Evolutionary conservation across 768 basidiomycete species (phyloP).

Genomic region (Cyclocybe cylindracea): DNA sequence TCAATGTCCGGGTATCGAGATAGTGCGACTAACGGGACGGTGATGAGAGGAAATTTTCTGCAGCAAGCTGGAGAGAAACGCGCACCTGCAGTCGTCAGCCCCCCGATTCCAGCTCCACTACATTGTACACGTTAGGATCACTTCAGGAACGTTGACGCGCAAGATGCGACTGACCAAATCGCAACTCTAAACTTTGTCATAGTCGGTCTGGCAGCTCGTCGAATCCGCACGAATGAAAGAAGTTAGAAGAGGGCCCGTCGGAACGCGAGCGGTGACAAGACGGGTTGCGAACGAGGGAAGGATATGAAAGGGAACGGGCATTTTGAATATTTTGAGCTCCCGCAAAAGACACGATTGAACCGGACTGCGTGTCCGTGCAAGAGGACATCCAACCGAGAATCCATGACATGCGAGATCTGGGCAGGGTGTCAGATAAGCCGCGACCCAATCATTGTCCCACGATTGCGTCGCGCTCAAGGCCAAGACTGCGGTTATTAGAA

Average conservation of each 20-base stretch:
- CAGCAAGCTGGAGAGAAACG: background rate
- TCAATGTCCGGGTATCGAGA: conserved; percentile 54
- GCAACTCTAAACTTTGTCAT: conserved; percentile 50
- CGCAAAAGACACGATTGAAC: conserved; percentile 44
- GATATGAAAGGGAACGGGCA: conserved; percentile 24
- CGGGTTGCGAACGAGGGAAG: conserved; percentile 14
- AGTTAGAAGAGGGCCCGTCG: conserved; percentile 9
- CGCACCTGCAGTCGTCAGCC: conserved; percentile 43
- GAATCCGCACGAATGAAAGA: conserved; percentile 7
- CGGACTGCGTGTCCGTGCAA: conserved; percentile 36
- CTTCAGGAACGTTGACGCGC: conserved; percentile 9
- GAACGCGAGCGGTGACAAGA: conserved; percentile 12
- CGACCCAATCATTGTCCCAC: conserved; percentile 36
- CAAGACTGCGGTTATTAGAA: conserved; percentile 7
- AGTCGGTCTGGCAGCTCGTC: conserved; percentile 5
- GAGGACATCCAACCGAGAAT: conserved; percentile 42
- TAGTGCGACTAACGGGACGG: conserved; percentile 34
- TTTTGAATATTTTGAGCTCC: conserved; percentile 34
- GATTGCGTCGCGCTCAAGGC: conserved; percentile 38
- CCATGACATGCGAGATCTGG: conserved; percentile 40
- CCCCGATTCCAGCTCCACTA: conserved; percentile 57
- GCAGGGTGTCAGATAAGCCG: conserved; percentile 35
- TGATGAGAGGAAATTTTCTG: conserved; percentile 2
- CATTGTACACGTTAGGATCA: conserved; percentile 15
- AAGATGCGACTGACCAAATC: conserved; percentile 46